These are phyloP conservation scores for Curvularia lunata DNA, from an alignment of 2,329 filamentous ascomycete genomes.

Conservation along the genomic window DNA sequence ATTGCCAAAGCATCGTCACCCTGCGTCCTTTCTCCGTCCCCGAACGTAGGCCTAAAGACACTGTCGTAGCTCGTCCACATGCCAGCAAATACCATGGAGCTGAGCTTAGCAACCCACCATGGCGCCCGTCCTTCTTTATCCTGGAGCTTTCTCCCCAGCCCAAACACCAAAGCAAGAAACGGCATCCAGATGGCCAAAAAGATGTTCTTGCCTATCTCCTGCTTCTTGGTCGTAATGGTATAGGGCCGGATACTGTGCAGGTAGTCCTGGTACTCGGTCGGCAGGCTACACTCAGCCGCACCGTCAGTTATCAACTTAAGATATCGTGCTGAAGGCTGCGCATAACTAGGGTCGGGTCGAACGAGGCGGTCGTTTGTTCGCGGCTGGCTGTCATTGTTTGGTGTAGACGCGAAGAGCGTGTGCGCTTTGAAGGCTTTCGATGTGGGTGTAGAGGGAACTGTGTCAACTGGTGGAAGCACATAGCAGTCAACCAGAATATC, in stretches of 20 bases:
- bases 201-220: conserved; percentile 68
- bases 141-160: conserved; percentile 58
- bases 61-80: conserved; percentile 71
- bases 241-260: conserved; percentile 74
- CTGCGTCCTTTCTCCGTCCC: conserved; percentile 78
- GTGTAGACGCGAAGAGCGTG: conserved; percentile 75
- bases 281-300: conserved; percentile 79
- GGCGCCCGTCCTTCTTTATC: conserved; percentile 73
- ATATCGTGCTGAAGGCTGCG: conserved; percentile 84
- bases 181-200: conserved; percentile 68
- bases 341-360: conserved; percentile 72
- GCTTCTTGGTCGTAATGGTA: conserved; percentile 68
- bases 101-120: conserved; percentile 65
- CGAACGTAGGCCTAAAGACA: conserved; percentile 72
- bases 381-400: conserved; percentile 24
- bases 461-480: conserved; percentile 64
- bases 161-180: conserved; percentile 61
- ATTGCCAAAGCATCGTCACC: conserved; percentile 28
- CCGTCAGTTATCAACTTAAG: conserved; percentile 80
- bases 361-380: conserved; percentile 53
- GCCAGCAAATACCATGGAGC: conserved; percentile 60
- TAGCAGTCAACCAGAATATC: conserved; percentile 83
- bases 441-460: conserved; percentile 68
- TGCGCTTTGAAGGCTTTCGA: conserved; percentile 77
- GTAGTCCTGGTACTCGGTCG: conserved; percentile 76